These are phyloP conservation scores for Rhododendron ferrugineum DNA, from an alignment of 148 eudicot genomes.

Conservation along the genomic window DNA sequence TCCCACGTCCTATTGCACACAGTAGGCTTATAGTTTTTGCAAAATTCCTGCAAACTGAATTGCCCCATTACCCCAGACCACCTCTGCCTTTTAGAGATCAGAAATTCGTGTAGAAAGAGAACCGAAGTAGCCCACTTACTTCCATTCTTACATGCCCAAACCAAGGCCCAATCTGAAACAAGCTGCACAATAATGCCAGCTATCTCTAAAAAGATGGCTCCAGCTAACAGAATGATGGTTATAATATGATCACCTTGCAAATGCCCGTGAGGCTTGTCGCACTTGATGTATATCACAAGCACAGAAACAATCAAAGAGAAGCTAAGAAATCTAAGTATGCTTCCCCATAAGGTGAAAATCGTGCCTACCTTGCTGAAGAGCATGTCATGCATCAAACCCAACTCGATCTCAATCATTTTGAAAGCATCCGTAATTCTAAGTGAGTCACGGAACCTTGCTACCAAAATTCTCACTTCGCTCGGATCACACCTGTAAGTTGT, in stretches of 20 bases:
- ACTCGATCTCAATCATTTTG: conserved; percentile 2
- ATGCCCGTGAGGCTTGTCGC: neutral
- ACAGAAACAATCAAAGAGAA: neutral
- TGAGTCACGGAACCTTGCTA: neutral
- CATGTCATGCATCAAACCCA: neutral
- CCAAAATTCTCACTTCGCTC: too few relatives aligned
- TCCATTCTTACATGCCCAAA: neutral
- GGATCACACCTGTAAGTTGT: neutral
- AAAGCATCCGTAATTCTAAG: neutral
- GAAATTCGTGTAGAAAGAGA: neutral
- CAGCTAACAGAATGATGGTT: neutral
- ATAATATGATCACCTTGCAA: neutral
- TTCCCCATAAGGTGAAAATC: conserved; percentile 1
- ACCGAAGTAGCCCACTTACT: neutral
- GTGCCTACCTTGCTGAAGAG: conserved; percentile 4
- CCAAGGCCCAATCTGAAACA: conserved; percentile 7
- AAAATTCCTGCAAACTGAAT: neutral
- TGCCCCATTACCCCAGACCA: conserved; percentile 3
- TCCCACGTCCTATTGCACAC: neutral
- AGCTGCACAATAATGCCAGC: neutral
- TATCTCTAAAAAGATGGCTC: neutral
- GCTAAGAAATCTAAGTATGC: neutral
- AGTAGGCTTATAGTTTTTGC: neutral
- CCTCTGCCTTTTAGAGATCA: neutral
- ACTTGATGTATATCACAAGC: neutral